Base-by-base conservation (phyloP, 108 stramenopile species). In the Discostella pseudostelligera region DNA sequence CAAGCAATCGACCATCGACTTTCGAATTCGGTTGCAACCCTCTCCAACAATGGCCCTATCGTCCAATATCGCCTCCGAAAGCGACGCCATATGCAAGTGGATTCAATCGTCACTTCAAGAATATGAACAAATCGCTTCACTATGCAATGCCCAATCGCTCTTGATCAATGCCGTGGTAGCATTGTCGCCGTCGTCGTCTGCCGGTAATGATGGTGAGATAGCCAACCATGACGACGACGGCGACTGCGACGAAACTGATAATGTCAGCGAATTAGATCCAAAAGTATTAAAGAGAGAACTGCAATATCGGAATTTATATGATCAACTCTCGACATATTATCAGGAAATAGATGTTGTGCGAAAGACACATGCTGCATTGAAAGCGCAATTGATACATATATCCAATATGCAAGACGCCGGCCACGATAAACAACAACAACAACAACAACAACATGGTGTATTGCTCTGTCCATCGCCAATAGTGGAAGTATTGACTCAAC, bases 51-150 rank as follows among this genome's bases (percentile, higher is more conserved):
- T n/a, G n/a, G n/a, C n/a, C n/a, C n/a, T n/a, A n/a, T n/a, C n/a
- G n/a, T n/a, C n/a, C 50, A 25, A 26, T 8, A 4, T 13, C 50
- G 25, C 50, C 50, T 13, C 16, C 53, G 53, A 54, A 22, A 16
- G 29, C 32, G 53, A 36, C n/a, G 53, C 53, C 43, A 49, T 8
- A 8, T 17, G 55, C 32, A 51, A 59, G 48, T 78, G 76, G 76
- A 70, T 78, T 17, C 59, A 67, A 46, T 25, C 56, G 25, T 57
- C 76, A 21, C 35, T 70, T 1, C 39, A 35, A 28, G 76, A 78
- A 40, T 78, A 78, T 62, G 76, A 78, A 35, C 76, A 62, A 39
- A 57, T 78, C 46, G 76, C 76, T 1, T 49, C 51, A 5, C 65
- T 78, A 1, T 63, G 69, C 39, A 78, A 78, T 39, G 45, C 49